Conservation (phyloP, 805 yeast genomes). For the Wickerhamiella allomyrinae region DNA sequence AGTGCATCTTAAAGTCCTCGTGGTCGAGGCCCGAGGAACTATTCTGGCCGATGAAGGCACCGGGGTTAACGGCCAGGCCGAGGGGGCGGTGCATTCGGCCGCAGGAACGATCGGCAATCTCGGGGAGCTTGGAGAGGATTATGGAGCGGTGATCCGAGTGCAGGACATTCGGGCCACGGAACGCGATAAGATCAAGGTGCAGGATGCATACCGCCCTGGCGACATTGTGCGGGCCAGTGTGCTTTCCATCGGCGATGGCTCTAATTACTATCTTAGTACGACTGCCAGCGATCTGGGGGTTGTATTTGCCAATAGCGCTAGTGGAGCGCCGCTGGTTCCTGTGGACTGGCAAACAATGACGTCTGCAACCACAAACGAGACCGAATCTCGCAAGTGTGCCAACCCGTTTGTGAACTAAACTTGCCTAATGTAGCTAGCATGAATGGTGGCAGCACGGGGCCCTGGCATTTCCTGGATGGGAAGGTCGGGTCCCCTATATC, state of each 20-base stretch:
- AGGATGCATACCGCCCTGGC: slow-evolving; percentile 76
- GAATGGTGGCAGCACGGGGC: neutral
- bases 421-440: neutral
- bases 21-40: slow-evolving; percentile 47
- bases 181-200: slow-evolving; percentile 68
- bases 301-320: slow-evolving; percentile 62
- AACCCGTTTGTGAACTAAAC: slow-evolving; percentile 42
- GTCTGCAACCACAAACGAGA: slow-evolving; percentile 54
- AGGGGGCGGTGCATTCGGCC: slow-evolving; percentile 19
- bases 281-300: slow-evolving; percentile 90
- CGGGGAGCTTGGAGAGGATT: slow-evolving; percentile 56
- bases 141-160: slow-evolving; percentile 69
- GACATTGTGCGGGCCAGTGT: slow-evolving; percentile 79
- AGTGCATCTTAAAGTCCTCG: slow-evolving; percentile 64
- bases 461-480: neutral
- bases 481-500: neutral
- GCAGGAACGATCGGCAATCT: slow-evolving; percentile 29
- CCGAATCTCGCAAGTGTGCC: slow-evolving; percentile 81
- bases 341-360: slow-evolving; percentile 94
- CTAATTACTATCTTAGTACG: slow-evolving; percentile 76
- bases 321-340: slow-evolving; percentile 71
- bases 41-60: slow-evolving; percentile 48
- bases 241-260: slow-evolving; percentile 81
- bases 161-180: slow-evolving; percentile 89
- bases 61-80: slow-evolving; percentile 39